Percentiles rank a stretch among this genome's conserved stretches.
phyloP scores from a whole-genome alignment of 176 grass and related monocot species.

The Oryza longistaminata region DNA sequence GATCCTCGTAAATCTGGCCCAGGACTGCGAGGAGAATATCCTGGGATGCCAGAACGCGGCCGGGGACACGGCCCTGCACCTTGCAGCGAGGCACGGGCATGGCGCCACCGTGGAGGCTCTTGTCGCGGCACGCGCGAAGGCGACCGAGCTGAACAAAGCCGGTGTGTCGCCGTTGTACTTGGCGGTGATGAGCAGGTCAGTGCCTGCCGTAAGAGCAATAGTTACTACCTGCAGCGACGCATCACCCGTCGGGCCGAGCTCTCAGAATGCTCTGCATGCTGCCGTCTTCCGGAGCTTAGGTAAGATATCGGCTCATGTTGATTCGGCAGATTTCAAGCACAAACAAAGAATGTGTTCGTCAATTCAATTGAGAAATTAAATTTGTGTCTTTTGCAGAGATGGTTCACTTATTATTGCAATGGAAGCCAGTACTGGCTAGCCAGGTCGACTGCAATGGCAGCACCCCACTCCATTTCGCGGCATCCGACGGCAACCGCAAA shows the following conservation, averaged over 20 bases:
- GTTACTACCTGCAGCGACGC: not conserved
- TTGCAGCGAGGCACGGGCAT: constrained; percentile 17
- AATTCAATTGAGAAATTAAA: too few relatives aligned
- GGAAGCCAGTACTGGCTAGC: not conserved
- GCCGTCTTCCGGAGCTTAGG: constrained; percentile 21
- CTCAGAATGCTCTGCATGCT: constrained; percentile 38
- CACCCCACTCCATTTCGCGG: constrained; percentile 28
- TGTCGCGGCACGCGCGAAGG: not conserved
- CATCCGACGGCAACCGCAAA: not conserved
- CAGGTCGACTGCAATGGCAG: not conserved
- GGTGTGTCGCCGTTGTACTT: constrained; percentile 33
- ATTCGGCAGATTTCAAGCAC: too few relatives aligned
- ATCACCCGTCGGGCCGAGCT: not conserved
- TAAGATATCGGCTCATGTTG: not conserved
- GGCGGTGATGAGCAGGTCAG: not conserved
- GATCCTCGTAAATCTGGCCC: not conserved
- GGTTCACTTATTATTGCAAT: not conserved
- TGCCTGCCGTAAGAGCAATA: not conserved
- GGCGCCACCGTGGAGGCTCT: not conserved
- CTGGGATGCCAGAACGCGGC: not conserved
- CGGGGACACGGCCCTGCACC: constrained; percentile 23
- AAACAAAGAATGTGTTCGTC: too few relatives aligned
- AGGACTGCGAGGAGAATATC: not conserved
- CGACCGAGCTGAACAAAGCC: not conserved
- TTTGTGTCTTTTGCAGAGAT: not conserved